Evolutionary conservation across 257 asterid genomes (phyloP).

Genomic region (Solanum pinnatisectum): DNA sequence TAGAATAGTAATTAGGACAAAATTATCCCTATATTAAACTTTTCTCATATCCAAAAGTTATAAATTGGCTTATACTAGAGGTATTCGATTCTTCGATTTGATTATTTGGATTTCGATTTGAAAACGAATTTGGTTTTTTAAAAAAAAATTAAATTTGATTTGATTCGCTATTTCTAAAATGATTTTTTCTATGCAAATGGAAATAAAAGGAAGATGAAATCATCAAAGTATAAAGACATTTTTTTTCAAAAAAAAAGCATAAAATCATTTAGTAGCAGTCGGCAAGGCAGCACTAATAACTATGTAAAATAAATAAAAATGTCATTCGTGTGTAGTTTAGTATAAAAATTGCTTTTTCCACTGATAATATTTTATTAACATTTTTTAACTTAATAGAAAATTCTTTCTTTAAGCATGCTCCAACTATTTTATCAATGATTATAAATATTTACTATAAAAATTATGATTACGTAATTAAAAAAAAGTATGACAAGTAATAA

Average conservation of each 20-base stretch:
- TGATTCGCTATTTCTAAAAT: too few relatives aligned
- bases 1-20: background rate
- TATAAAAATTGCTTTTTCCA: background rate
- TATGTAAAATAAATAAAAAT: too few relatives aligned
- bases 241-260: background rate
- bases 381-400: too few relatives aligned
- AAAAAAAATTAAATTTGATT: background rate
- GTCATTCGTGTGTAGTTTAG: accelerated
- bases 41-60: background rate
- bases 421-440: background rate
- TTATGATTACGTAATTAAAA: background rate
- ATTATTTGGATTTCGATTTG: background rate
- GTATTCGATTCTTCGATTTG: background rate
- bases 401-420: background rate
- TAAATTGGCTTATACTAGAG: background rate
- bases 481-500: background rate
- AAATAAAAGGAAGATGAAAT: background rate
- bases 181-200: background rate
- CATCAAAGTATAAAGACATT: background rate
- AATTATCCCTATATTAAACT: background rate
- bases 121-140: background rate
- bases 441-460: too few relatives aligned
- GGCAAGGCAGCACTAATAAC: background rate
- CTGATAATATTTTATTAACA: too few relatives aligned
- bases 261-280: background rate